These are phyloP conservation scores for Suillus subalutaceus DNA, from an alignment of 768 basidiomycete species.

Conservation along the genomic window DNA sequence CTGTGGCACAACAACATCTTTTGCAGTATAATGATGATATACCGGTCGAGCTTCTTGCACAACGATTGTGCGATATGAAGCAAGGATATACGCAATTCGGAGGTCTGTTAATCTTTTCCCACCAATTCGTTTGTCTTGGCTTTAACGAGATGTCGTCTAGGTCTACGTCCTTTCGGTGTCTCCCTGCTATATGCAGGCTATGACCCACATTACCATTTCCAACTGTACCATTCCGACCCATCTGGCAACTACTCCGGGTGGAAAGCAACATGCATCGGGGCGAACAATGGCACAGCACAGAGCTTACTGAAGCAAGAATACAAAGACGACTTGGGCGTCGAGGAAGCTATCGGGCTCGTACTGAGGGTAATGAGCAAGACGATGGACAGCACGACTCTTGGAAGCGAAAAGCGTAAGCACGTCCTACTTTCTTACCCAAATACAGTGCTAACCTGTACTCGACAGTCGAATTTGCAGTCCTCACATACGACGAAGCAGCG, in stretches of 20 bases:
- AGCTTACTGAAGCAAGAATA: slow-evolving; percentile 97
- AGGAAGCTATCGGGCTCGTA: slow-evolving; percentile 91
- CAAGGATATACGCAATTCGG: slow-evolving; percentile 98
- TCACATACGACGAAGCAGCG: slow-evolving; percentile 79
- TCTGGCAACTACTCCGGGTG: slow-evolving; percentile 98
- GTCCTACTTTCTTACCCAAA: background rate
- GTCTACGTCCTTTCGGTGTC: slow-evolving; percentile 97
- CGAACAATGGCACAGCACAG: slow-evolving; percentile 96
- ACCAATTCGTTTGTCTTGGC: background rate
- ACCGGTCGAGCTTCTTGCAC: slow-evolving; percentile 93
- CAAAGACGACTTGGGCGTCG: slow-evolving; percentile 89
- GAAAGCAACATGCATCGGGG: slow-evolving; percentile 99
- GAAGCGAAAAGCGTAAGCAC: slow-evolving; percentile 90
- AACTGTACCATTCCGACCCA: slow-evolving; percentile 97
- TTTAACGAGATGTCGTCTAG: slow-evolving; percentile 32
- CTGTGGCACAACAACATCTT: slow-evolving; percentile 88
- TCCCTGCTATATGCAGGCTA: slow-evolving; percentile 96
- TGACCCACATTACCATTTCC: slow-evolving; percentile 94
- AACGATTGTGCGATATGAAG: slow-evolving; percentile 94
- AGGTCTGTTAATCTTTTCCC: slow-evolving; percentile 49
- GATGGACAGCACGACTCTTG: slow-evolving; percentile 97
- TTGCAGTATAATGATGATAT: slow-evolving; percentile 96
- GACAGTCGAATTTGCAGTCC: slow-evolving; percentile 93
- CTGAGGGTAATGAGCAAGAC: slow-evolving; percentile 98
- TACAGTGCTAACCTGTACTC: slow-evolving; percentile 5